Conservation (phyloP, 805 yeast species). For the Schizosaccharomyces octosporus region DNA sequence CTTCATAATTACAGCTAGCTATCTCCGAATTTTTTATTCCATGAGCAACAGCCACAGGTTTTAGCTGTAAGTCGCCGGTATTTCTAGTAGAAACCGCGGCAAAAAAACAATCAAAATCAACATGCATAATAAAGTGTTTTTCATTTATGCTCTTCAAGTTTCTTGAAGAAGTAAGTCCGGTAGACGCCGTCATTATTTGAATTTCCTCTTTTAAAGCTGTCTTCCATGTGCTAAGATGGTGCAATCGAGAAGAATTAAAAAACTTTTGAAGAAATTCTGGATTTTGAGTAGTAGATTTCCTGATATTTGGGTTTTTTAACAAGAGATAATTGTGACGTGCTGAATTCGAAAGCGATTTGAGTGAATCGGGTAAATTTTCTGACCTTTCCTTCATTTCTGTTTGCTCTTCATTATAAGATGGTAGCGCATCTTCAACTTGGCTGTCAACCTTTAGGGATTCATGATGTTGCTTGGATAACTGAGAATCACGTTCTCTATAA, state of each 20-base stretch:
- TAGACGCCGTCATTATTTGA: slow-evolving; percentile 19
- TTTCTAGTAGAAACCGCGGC: slow-evolving; percentile 56
- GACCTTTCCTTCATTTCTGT: background rate
- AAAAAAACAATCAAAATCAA: slow-evolving; percentile 87
- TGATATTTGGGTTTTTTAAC: slow-evolving; percentile 4
- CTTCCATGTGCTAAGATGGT: slow-evolving; percentile 75
- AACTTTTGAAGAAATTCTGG: slow-evolving; percentile 51
- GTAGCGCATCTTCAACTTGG: background rate
- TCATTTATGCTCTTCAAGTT: slow-evolving; percentile 3
- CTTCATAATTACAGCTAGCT: slow-evolving; percentile 78
- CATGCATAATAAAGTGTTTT: slow-evolving; percentile 29
- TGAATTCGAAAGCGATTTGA: background rate
- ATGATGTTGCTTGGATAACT: background rate
- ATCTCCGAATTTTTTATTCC: slow-evolving; percentile 39
- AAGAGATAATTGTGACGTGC: slow-evolving; percentile 2
- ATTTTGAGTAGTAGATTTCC: slow-evolving; percentile 34
- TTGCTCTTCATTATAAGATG: background rate
- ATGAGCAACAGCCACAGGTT: slow-evolving; percentile 40
- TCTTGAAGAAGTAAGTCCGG: slow-evolving; percentile 10
- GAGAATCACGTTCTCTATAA: background rate
- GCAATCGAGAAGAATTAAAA: slow-evolving; percentile 62
- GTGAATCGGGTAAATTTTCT: background rate
- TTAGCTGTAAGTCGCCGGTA: slow-evolving; percentile 28
- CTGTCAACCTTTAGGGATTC: background rate
- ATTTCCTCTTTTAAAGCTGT: slow-evolving; percentile 42